Percentiles rank a stretch among this genome's conserved stretches.
Conservation (phyloP, 768 basidiomycete species). For the Symmetrospora coprosmae region DNA sequence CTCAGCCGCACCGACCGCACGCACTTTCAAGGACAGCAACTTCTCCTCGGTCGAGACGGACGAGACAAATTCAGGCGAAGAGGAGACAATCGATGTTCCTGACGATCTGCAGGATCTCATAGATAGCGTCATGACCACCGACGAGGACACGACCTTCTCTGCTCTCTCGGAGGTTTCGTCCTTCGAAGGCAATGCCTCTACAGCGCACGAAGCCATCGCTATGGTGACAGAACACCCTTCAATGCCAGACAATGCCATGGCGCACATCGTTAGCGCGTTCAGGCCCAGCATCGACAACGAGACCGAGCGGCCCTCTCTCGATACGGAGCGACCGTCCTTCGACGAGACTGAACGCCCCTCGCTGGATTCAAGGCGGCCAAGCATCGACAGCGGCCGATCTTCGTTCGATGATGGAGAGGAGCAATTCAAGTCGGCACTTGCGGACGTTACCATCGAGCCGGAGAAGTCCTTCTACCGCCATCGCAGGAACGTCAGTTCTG, state of each 20-base stretch:
- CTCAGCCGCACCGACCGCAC: not conserved
- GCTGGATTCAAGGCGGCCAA: not conserved
- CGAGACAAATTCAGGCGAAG: not conserved
- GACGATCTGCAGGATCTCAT: constrained; percentile 20
- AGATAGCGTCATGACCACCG: not conserved
- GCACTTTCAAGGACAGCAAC: not conserved
- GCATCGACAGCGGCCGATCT: constrained; percentile 7
- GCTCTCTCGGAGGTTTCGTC: constrained; percentile 13
- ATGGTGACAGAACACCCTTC: no score
- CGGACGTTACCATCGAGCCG: not conserved
- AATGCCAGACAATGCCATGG: no score
- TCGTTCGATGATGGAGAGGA: constrained; percentile 7
- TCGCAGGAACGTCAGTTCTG: not conserved
- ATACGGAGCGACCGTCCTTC: not conserved
- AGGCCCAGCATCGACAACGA: no score
- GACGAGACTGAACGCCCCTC: not conserved
- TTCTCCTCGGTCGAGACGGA: no score
- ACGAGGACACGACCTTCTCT: not conserved
- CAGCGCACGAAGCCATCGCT: constrained; percentile 11
- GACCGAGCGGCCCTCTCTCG: no score
- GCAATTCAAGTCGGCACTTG: no score
- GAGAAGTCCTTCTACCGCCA: not conserved
- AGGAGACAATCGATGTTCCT: not conserved
- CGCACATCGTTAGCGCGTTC: no score
- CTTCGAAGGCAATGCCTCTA: constrained; percentile 15